phyloP scores from a whole-genome alignment of 495 filamentous ascomycete genomes.

The Aspergillus affinis region DNA sequence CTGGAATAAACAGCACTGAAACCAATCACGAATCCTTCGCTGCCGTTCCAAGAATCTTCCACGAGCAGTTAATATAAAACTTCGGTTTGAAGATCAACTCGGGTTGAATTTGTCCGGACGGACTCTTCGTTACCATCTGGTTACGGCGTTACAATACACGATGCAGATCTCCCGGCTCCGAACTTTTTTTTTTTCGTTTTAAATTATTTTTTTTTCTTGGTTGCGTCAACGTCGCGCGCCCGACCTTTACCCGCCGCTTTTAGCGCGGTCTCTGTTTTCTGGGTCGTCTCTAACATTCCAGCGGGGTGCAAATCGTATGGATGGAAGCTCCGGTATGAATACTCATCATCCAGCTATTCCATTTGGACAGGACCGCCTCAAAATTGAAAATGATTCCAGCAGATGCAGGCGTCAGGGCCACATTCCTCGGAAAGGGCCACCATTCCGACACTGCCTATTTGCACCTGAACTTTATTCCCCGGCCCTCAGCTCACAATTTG shows the following conservation, averaged over 20 bases:
- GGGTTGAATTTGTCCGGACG: no score
- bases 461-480: not conserved
- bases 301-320: not conserved
- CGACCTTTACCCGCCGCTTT: no score
- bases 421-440: not conserved
- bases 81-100: no score
- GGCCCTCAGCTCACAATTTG: not conserved
- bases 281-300: not conserved
- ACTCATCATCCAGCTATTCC: not conserved
- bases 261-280: not conserved
- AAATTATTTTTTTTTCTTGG: not conserved
- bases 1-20: not conserved
- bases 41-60: not conserved
- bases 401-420: not conserved
- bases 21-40: not conserved
- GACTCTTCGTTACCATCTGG: not conserved
- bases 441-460: not conserved
- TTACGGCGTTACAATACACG: not conserved
- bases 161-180: conserved; percentile 1
- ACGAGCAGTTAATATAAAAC: not conserved
- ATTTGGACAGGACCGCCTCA: not conserved
- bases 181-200: not conserved
- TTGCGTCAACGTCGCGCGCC: not conserved
- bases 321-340: not conserved
- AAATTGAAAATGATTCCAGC: not conserved